Percentiles rank a stretch among this genome's conserved stretches.
Conservation (phyloP, 2,329 filamentous ascomycete species). For the Cladophialophora immunda region DNA sequence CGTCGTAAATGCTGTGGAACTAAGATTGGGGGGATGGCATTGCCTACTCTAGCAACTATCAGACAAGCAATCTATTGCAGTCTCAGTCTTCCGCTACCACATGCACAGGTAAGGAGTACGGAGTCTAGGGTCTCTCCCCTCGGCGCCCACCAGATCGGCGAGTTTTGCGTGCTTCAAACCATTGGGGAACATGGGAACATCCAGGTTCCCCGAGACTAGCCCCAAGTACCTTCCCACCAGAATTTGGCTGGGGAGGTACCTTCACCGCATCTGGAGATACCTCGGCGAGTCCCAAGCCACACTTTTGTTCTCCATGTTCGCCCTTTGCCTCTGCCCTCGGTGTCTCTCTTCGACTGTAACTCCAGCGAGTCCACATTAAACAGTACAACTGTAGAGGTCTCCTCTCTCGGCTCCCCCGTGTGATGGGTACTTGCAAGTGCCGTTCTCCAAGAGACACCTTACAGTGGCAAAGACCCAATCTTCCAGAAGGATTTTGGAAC, state of each 20-base stretch:
- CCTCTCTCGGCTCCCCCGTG: not conserved
- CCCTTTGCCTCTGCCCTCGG: not conserved
- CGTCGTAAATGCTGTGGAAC: not conserved
- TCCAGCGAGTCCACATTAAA: not conserved
- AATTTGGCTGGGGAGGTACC: conserved; percentile 13
- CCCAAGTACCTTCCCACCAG: conserved; percentile 17
- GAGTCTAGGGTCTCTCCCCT: not conserved
- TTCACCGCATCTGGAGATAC: conserved; percentile 4
- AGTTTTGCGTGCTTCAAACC: not conserved
- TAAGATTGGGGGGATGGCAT: not conserved
- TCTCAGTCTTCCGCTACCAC: not conserved
- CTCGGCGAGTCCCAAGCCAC: not conserved
- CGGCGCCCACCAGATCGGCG: not conserved
- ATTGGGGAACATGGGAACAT: not conserved
- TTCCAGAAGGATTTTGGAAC: conserved; percentile 15
- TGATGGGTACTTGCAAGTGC: not conserved
- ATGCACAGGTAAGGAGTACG: not conserved
- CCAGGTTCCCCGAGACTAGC: conserved; percentile 1
- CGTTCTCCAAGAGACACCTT: not conserved
- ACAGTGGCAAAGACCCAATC: not conserved
- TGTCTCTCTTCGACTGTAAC: not conserved
- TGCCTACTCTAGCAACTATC: not conserved
- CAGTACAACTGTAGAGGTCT: not conserved
- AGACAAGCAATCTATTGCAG: not conserved
- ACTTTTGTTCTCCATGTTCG: not conserved